Evolutionary conservation across 2,329 filamentous ascomycete genomes (phyloP), one percentile per base, ranked within the genome.

Genomic region (Proliferodiscus dingleyae): DNA sequence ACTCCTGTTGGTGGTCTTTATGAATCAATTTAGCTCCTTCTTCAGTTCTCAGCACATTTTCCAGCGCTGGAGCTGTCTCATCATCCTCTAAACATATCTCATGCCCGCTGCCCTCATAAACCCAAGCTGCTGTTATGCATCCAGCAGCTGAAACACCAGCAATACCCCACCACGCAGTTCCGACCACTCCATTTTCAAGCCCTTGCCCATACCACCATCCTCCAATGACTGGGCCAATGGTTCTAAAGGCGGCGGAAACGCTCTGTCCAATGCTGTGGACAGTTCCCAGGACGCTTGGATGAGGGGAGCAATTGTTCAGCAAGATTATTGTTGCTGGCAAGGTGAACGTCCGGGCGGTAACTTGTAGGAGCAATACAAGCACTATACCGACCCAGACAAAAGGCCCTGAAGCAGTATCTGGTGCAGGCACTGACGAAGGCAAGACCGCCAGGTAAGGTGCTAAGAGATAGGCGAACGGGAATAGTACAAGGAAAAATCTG

Each of bases 401-500:
- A 2, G 80, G 62, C 0, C 72, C 69, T 60, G 56, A 70, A 60
- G 41, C 69, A 51, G 63, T 64, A 45, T 62, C 63, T 13, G 57
- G 66, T 43, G 56, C 51, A 32, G 58, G 52, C 43, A 58, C 62
- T 48, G 53, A 51, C 49, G 30, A 65, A 60, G 54, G 55, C 2
- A 60, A 32, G 13, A 86, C 67, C 0, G 81, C 74, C 11, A 89
- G 72, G 57, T 83, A 86, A 0, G 84, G 85, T 8, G 81, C 78
- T 2, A 86, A 66, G 13, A 79, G 68, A 61, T 89, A 89, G 1
- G 83, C 80, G 3, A 83, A 45, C 0, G 84, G 80, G 46, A 87
- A 88, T 7, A 87, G 70, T 7, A 78, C 71, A 1, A 87, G 68
- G 44, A 84, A 85, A 48, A 71, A 71, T 18, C 78, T 73, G 66